Evolutionary conservation across 345 rosid genomes (phyloP), one percentile per base, ranked within the genome.

Genomic region (Streptanthus diversifolius): DNA sequence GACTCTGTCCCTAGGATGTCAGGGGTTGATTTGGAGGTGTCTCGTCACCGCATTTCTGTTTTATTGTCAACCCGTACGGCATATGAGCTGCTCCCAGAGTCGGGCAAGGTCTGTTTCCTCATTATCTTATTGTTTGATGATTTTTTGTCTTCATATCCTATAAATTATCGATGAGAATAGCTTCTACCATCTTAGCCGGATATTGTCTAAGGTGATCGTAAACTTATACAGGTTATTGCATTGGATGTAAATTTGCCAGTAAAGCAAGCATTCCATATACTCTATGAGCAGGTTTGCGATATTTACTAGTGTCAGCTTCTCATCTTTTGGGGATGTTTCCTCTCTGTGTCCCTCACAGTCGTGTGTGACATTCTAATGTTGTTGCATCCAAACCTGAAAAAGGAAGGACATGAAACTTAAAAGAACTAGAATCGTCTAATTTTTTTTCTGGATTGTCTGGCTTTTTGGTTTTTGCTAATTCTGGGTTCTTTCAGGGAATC

Each of bases 241-340:
- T 83, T 95, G 90, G 99, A 95, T 84, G 90, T 91, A 73, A 84
- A 82, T 77, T 80, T 91, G 75, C 96, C 99, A 11, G 99, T 95
- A 78, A 91, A 95, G 83, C 99, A 91, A 84, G 99, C 99, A 72
- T 95, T 95, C 65, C 99, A 95, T 80, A 84, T 90, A 80, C 90
- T 95, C 51, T 79, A 91, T 73, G 99, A 95, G 77, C 99, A 95
- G 96, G 99, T 91, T 57, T 64, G 25, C 59, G n/a, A 32, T 58
- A 51, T 48, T 58, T 71, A 30, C 11, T 27, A 14, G 63, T 39
- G 55, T 63, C 75, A 76, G 49, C 48, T 55, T 70, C 49, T 51
- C 33, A 51, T 68, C 63, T 68, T 35, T 44, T 75, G 35, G 24
- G 62, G 18, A 43, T 60, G 56, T 75, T 68, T 25, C 12, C 29